Percentiles rank a stretch among this genome's conserved stretches.
Conservation (phyloP, 805 yeast species). For the Metschnikowia proteae region DNA sequence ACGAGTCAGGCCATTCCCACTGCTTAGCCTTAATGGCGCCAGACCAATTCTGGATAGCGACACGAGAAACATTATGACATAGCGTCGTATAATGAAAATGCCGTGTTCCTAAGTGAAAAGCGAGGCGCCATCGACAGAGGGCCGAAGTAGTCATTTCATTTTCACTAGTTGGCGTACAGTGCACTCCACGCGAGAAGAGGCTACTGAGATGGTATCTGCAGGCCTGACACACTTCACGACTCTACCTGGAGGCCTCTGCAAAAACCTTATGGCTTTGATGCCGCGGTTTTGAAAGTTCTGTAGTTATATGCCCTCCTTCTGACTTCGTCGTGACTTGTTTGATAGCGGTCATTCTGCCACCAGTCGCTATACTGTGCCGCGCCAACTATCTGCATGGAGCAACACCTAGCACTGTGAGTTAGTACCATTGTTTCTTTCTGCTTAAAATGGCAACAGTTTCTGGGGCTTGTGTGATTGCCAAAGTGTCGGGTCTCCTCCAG, state of each 20-base stretch:
- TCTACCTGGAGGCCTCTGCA: too few species aligned
- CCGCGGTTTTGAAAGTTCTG: background rate
- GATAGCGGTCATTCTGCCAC: background rate
- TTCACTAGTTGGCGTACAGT: background rate
- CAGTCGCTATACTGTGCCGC: background rate
- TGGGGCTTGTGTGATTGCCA: conserved; percentile 54
- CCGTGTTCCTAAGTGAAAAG: background rate
- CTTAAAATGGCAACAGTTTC: conserved; percentile 23
- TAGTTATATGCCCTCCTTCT: background rate
- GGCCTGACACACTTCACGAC: background rate
- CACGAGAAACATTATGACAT: background rate
- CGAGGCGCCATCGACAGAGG: background rate
- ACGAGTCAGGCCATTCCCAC: conserved; percentile 16
- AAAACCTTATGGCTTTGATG: too few species aligned
- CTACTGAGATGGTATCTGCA: background rate
- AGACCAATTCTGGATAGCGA: background rate
- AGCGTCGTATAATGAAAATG: background rate
- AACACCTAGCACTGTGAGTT: background rate
- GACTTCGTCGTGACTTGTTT: too few species aligned
- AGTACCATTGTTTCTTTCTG: background rate
- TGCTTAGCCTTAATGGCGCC: conserved; percentile 2
- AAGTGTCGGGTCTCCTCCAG: conserved; percentile 53
- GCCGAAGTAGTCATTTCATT: background rate
- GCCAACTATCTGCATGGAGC: background rate
- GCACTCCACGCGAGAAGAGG: background rate